Evolutionary conservation across 1,284 basidiomycete genomes (phyloP), one percentile per base, ranked within the genome.

Genomic region (Trametes polyzona): DNA sequence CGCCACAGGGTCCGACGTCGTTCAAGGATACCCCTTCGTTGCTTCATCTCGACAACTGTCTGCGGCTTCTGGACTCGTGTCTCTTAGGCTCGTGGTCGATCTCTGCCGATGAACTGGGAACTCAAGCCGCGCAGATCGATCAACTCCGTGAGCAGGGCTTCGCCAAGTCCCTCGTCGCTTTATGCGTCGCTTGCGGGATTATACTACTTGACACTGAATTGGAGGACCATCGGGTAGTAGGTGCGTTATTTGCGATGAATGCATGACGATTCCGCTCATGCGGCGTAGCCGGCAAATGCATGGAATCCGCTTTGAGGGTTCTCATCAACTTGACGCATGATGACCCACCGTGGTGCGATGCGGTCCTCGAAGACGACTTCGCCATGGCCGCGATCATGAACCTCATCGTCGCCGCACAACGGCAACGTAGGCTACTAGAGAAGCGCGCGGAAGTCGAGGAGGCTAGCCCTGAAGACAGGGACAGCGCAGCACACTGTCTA

Each of bases 291-390:
- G 71, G 70, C 41, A 75, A 71, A 61, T 89, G 84, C 61, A 69
- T 83, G 29, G 84, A 87, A 52, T 76, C 79, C 2, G 73, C 78
- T 3, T 75, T 90, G 3, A 83, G 88, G 1, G 80, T 88, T 6
- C 78, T 91, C 29, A 84, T 91, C 53, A 87, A 83, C 52, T 72
- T 90, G 11, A 87, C 88, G 0, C 87, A 90, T 61, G 78, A 78
- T 21, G 80, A 84, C 62, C 65, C 72, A 24, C 62, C 65, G 12
- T 90, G 88, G 87, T 81, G 80, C 41, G 63, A 68, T 33, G 76
- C 76, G 27, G 68, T 88, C 11, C 62, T 82, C 2, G 70, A 76
- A 9, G 73, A 78, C 30, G 70, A 77, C 2, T 69, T 70, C 49
- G 74, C 79, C 2, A 68, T 88, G 24, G 71, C 76, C 3, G 77